Evolutionary conservation across 257 asterid genomes (phyloP), one percentile per base, ranked within the genome.

Genomic region (Solanum gandarillasii): DNA sequence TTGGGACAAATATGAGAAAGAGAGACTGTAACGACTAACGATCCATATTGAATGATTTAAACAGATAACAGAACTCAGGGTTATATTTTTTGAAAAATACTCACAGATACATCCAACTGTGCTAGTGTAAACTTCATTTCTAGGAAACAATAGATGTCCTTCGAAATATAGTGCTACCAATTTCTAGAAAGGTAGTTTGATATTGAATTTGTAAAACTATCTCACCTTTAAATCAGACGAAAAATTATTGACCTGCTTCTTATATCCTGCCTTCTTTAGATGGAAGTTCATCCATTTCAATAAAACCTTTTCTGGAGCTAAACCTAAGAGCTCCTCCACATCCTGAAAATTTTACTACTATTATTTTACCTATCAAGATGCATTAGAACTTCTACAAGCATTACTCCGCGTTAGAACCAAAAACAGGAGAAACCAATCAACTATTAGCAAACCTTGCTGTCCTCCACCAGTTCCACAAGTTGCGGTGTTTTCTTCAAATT

Each of bases 231-330:
- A 88, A 94, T 96, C 98, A n/a, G 99, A 91, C 32, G 99, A 96
- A 91, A 96, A 96, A 89, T 94, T 96, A 71, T 96, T 90, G 82
- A 96, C 98, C 72, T 89, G 88, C 91, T 95, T 96, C 87, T 90
- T 85, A 71, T 92, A 96, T 71, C 99, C 98, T 29, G 93, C 90
- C 90, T 95, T 96, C 89, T 96, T 96, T 36, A 96, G 95, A 91
- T 95, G 99, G 88, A 95, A 96, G 91, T 96, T 96, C 99, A 96
- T 95, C 98, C 98, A 95, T 92, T 94, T 96, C 89, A 95, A 92
- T 60, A 96, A 92, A 90, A 96, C 90, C 92, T 95, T 96, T 88
- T 96, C 99, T 5, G 98, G 98, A 39, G 92, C 83, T 87, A 95
- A 93, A 87, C 96, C 88, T 87, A 94, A 90, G 84, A 96, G 98